These are phyloP conservation scores for Russula brevipes DNA, from an alignment of 768 basidiomycete genomes.

Conservation along the genomic window DNA sequence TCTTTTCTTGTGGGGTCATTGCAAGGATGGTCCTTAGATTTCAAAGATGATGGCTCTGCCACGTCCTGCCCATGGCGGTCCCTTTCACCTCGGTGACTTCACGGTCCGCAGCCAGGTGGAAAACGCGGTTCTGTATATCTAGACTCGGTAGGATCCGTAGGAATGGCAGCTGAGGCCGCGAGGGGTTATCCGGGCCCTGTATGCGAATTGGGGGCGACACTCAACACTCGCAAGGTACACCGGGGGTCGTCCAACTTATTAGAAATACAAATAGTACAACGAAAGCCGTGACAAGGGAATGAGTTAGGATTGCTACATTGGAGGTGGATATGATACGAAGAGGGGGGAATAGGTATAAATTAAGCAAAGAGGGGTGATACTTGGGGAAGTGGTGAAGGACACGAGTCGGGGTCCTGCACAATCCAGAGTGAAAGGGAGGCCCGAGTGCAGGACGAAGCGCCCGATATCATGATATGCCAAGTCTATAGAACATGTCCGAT, in stretches of 20 bases:
- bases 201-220: background rate
- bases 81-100: background rate
- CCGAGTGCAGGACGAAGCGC: background rate
- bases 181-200: background rate
- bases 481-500: conserved; percentile 74
- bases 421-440: background rate
- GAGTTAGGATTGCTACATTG: conserved; percentile 10
- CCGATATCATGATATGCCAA: conserved; percentile 45
- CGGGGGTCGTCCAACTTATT: conserved; percentile 1
- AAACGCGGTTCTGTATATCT: background rate
- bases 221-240: background rate
- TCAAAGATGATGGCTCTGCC: too few relatives aligned
- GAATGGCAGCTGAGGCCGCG: background rate
- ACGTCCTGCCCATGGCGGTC: background rate
- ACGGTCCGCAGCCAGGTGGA: background rate
- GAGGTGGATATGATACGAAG: background rate
- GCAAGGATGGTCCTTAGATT: too few relatives aligned
- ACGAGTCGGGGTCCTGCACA: background rate
- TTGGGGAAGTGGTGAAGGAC: background rate
- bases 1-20: too few relatives aligned
- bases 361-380: conserved; percentile 9
- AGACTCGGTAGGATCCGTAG: background rate
- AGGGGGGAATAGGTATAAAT: conserved; percentile 19
- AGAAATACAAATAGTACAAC: conserved; percentile 11
- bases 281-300: background rate